Base-by-base conservation (phyloP, 495 filamentous ascomycete species). In the Hypoxylon cercidicola region DNA sequence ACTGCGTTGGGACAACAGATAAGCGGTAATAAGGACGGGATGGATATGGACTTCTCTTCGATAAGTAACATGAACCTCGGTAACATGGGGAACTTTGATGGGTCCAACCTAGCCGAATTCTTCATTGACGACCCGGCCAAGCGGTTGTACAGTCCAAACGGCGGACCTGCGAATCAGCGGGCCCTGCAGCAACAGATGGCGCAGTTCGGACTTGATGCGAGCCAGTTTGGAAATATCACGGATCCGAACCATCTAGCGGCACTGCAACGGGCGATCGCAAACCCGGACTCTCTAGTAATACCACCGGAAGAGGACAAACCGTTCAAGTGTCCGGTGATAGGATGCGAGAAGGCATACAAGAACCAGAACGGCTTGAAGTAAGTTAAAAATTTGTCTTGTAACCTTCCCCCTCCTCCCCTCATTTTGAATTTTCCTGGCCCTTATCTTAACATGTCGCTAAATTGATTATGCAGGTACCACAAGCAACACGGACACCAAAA, bases 291-390 rank as follows among this genome's bases (percentile, higher is more conserved):
- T 50, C 56, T 84, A 68, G 78, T 84, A 65, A 82, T 84, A 69
- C 75, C 79, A 13, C 88, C 65, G 78, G 89, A 76, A 60, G 93
- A 98, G 68, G 89, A 92, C 62, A 99, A 97, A 78, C 95, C 95
- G 0, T 98, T 96, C 84, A 90, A 90, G 70, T 99, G 95, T 74
- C 95, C 96, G 8, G 95, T 99, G 41, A 96, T 98, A 70, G 95
- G 95, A 15, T 99, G 95, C 72, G 95, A 99, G 75, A 99, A 99
- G 81, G 95, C 95, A 12, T 99, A 99, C 77, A 99, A 99, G 84
- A 99, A 99, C 75, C 95, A 98, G 70, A 99, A 99, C 69, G 95
- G 95, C 30, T 81, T 99, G 30, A 98, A 98, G 83, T 96, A 90
- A 65, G 83, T 78, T 40, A 39, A 47, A 5, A 19, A 43, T 44